phyloP scores from a whole-genome alignment of 345 rosid genomes.

The Syzygium oleosum region DNA sequence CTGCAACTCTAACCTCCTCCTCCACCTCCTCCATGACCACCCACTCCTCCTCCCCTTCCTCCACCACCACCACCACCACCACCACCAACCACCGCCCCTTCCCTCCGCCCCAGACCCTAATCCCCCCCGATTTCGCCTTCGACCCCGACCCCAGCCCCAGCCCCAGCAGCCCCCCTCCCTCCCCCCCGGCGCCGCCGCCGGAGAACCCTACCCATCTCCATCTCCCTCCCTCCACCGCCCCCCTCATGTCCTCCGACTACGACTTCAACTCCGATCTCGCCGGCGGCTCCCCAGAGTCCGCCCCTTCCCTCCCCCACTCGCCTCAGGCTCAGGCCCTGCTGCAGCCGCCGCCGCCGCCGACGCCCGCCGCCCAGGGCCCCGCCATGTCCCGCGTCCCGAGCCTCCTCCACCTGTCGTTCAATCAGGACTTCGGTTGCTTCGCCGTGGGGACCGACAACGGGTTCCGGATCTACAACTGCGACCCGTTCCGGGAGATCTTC shows the following conservation, averaged over 20 bases:
- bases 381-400: constrained; percentile 1
- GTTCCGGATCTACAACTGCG: constrained; percentile 30
- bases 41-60: constrained; percentile 4
- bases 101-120: not conserved
- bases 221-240: not conserved
- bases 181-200: not conserved
- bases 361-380: not conserved
- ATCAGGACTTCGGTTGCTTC: constrained; percentile 37
- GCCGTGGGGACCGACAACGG: constrained; percentile 28
- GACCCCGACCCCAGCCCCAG: not conserved
- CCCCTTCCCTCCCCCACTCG: not conserved
- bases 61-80: not conserved
- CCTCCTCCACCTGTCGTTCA: constrained; percentile 35
- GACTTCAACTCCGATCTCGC: not conserved
- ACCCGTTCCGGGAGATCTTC: constrained; percentile 28
- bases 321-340: not conserved
- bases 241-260: not conserved
- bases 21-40: not conserved
- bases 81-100: not conserved
- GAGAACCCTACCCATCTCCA: not conserved
- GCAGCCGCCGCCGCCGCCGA: not conserved
- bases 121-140: not conserved
- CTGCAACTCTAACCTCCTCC: not conserved
- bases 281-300: not conserved
- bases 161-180: not conserved